Evolutionary conservation across 1,284 basidiomycete species (phyloP).

Genomic region (Rhodotorula sp.): DNA sequence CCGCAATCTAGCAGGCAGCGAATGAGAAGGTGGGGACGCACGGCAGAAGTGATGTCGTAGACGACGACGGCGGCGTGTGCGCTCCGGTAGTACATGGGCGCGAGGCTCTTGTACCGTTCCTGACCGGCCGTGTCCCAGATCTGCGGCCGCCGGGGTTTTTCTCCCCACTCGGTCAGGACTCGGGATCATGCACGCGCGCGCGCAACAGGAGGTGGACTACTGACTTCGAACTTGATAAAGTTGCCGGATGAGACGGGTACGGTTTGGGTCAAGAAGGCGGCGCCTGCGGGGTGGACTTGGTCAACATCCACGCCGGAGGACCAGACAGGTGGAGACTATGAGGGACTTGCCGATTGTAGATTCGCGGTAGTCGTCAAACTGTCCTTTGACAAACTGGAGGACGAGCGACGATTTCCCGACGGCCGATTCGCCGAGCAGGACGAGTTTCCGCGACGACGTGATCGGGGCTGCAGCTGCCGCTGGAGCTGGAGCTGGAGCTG

Average conservation of each 20-base stretch:
- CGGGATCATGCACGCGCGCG: neutral
- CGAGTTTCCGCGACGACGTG: conserved; percentile 41
- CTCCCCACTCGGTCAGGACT: too few species aligned
- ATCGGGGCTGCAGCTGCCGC: conserved; percentile 13
- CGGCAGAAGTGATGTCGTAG: conserved; percentile 91
- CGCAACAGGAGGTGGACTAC: conserved; percentile 11
- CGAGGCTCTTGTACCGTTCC: conserved; percentile 80
- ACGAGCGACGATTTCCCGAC: conserved; percentile 99
- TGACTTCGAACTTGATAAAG: conserved; percentile 76
- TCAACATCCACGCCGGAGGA: too few species aligned
- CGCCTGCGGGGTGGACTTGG: conserved; percentile 22
- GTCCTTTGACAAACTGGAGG: conserved; percentile 90
- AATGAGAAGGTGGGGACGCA: neutral
- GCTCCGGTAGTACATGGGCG: conserved; percentile 96
- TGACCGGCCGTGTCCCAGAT: conserved; percentile 96
- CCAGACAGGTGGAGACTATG: neutral
- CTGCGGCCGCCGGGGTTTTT: conserved; percentile 23
- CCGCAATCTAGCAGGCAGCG: too few species aligned
- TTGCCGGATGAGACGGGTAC: conserved; percentile 61
- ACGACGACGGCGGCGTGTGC: conserved; percentile 97
- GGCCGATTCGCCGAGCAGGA: conserved; percentile 75
- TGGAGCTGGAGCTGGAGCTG: conserved; percentile 25
- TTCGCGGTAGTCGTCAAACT: conserved; percentile 94
- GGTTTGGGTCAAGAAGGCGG: conserved; percentile 59
- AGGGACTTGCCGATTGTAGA: conserved; percentile 90